Evolutionary conservation across 306 rosid species (phyloP).

Genomic region (Luffa aegyptiaca): DNA sequence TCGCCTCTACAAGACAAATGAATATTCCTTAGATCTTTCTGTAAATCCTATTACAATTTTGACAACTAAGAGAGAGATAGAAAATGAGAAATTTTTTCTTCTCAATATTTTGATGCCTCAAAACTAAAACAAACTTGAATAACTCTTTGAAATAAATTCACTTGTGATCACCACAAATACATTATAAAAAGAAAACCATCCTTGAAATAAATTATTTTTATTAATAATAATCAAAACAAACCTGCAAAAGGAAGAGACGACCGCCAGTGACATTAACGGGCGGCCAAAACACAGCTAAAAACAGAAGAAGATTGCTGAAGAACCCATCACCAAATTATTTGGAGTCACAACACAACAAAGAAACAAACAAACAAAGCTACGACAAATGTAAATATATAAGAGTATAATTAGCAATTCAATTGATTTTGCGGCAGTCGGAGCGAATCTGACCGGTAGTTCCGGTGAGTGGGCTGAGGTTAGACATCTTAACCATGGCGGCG

Average conservation of each 20-base stretch:
- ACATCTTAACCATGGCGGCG: slow-evolving; percentile 27
- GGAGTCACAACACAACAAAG: not conserved
- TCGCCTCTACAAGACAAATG: no score
- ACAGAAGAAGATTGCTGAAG: not conserved
- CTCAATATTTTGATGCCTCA: no score
- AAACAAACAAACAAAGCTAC: not conserved
- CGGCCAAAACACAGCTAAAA: not conserved
- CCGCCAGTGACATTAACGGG: no score
- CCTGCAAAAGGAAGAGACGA: not conserved
- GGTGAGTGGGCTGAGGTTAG: slow-evolving; percentile 4
- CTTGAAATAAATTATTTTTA: no score
- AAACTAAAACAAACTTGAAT: no score
- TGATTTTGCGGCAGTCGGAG: slow-evolving; percentile 9
- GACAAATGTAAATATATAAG: not conserved
- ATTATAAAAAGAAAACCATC: not conserved
- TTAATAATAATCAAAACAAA: not conserved
- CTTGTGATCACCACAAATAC: no score
- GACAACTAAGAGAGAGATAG: no score
- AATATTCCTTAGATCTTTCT: no score
- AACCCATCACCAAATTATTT: not conserved
- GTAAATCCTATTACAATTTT: no score
- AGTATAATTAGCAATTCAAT: not conserved
- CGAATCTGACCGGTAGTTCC: slow-evolving; percentile 4
- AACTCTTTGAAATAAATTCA: no score
- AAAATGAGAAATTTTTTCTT: no score